Evolutionary conservation across 331 rosid genomes (phyloP), one percentile per base, ranked within the genome.

Genomic region (Spiraea crenata): DNA sequence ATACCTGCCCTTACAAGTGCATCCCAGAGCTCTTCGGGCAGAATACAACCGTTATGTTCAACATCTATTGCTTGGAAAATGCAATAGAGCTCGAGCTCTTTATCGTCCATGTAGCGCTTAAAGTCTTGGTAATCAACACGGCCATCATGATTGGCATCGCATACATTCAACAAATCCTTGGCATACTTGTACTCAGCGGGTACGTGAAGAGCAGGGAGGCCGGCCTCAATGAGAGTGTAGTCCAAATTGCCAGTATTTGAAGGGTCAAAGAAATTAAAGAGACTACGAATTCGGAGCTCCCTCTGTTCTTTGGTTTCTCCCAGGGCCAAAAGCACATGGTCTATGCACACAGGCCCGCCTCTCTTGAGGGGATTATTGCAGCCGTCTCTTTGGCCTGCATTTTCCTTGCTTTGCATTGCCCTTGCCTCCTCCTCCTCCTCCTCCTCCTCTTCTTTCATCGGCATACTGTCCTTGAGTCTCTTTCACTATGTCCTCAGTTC

Each of bases 11-110:
- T 80, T 0, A 89, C 79, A 57, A 92, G 96, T 50, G 98, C 95
- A 70, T 92, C 98, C 83, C 81, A 89, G 5, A 92, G 92, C 85
- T 92, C 96, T 79, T 92, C 98, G 0, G 96, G 98, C 48, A 85
- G 74, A 83, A 89, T 89, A 72, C 90, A 84, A 0, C 98, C 98
- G 74, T 80, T 84, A 42, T 92, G 98, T 71, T 82, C 90, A 11
- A 89, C 90, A 71, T 89, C 98, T 58, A 92, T 92, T 35, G 95
- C 92, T 76, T 92, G 96, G 74, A 92, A 92, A 34, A 92, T 92
- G 47, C 82, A 78, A 50, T 92, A 92, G 65, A 92, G 92, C 80
- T 92, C 96, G 0, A 92, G 80, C 82, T 92, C 98, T 73, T 92
- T 89, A 49, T 83, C 92, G 64, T 92, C 98, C 98, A 92, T 85